Conservation (phyloP, 805 yeast genomes). For the Maudiozyma turicensis region DNA sequence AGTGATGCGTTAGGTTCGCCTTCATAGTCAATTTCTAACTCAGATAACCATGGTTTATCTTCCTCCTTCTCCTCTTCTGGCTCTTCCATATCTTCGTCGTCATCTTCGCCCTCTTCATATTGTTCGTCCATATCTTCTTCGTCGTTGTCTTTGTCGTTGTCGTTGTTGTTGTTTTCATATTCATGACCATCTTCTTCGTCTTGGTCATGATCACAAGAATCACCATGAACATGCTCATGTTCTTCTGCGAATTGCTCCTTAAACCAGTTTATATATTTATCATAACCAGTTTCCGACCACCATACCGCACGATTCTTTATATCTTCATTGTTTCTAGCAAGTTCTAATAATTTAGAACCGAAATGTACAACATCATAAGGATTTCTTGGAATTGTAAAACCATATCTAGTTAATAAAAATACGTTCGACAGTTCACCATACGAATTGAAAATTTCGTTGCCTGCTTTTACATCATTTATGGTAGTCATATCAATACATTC, state of each 20-base stretch:
- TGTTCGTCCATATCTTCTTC: conserved; percentile 10
- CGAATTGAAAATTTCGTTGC: conserved; percentile 66
- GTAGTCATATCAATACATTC: conserved; percentile 67
- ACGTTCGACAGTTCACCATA: conserved; percentile 70
- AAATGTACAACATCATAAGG: conserved; percentile 48
- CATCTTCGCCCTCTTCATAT: conserved; percentile 9
- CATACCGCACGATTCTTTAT: conserved; percentile 13
- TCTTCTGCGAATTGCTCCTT: conserved; percentile 8
- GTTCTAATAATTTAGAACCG: conserved; percentile 27
- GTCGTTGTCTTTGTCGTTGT: conserved; percentile 10
- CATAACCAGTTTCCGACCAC: conserved; percentile 18
- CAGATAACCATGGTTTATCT: conserved; percentile 31
- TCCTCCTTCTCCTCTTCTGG: conserved; percentile 13
- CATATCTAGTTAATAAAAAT: conserved; percentile 63
- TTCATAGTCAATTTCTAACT: conserved; percentile 30
- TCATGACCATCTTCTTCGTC: conserved; percentile 13
- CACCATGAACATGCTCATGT: conserved; percentile 14
- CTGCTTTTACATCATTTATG: conserved; percentile 33
- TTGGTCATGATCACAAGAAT: conserved; percentile 13
- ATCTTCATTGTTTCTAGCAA: conserved; percentile 8
- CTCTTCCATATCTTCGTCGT: conserved; percentile 9
- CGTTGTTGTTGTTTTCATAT: conserved; percentile 11
- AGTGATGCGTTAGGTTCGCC: conserved; percentile 41
- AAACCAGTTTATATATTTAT: conserved; percentile 11
- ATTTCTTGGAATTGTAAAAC: conserved; percentile 54